These are phyloP conservation scores for Coix lacrymajobi DNA, from an alignment of 176 grass and related monocot species.

Conservation along the genomic window DNA sequence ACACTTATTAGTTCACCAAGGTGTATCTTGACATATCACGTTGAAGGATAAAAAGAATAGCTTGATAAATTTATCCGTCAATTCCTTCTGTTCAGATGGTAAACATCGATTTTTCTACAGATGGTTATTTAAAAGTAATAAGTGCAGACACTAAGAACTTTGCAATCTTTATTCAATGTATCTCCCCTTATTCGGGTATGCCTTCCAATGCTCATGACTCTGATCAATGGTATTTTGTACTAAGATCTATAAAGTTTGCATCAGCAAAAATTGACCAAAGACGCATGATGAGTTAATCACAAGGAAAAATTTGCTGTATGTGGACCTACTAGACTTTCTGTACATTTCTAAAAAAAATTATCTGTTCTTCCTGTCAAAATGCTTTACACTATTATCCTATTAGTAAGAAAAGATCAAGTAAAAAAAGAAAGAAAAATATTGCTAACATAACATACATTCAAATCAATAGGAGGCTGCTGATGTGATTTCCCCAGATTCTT, in stretches of 20 bases:
- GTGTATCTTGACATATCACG: not conserved
- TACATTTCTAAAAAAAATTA: not conserved
- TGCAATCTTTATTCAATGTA: not conserved
- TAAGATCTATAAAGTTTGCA: not conserved
- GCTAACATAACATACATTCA: slow-evolving; percentile 67
- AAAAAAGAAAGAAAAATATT: not conserved
- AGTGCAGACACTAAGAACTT: not conserved
- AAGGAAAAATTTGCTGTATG: not conserved
- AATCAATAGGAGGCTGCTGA: slow-evolving; percentile 49
- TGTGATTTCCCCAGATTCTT: slow-evolving; percentile 62
- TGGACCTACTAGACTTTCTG: not conserved
- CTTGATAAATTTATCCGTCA: not conserved
- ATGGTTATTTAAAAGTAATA: not conserved
- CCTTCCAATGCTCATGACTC: not conserved
- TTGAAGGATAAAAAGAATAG: not conserved
- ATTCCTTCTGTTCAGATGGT: not conserved
- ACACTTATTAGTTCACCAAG: not conserved
- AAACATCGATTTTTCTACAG: not conserved
- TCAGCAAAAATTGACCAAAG: not conserved
- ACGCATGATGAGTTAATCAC: not conserved
- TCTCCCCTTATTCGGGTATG: not conserved
- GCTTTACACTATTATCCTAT: not conserved
- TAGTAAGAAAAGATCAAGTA: not conserved
- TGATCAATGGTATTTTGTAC: not conserved
- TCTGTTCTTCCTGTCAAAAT: not conserved